Base-by-base conservation (phyloP, 306 rosid species). In the Adenanthera pavonina region DNA sequence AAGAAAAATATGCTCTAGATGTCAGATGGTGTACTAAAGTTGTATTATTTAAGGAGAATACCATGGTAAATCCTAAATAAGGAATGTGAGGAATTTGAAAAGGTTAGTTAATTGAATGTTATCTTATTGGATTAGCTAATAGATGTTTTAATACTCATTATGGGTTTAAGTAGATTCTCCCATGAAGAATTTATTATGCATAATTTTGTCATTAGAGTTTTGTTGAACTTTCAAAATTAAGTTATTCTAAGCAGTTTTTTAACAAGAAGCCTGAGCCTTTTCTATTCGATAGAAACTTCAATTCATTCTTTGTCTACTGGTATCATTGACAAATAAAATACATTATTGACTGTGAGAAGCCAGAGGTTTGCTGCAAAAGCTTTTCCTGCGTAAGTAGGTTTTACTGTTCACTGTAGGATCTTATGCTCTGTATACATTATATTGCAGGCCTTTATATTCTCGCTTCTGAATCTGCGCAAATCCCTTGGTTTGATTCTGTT, bases 401-500 rank as follows among this genome's bases (percentile, higher is more conserved):
- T 76, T 47, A 76, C 73, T 33, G 41, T 10, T 80, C 69, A 38
- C 41, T 35, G 14, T 75, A 40, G 68, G 72, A 62, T 72, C 35
- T 64, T 48, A 56, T 74, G 76, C 53, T 83, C 78, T 64, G 34
- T 72, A 78, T 53, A n/a, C 62, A 64, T 81, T 79, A 53, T 72
- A 81, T 38, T 68, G 70, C 90, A 93, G 99, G 98, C 72, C 94
- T 95, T 84, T 77, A 95, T 78, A 93, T 93, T 85, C 92, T 95
- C 76, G 92, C 98, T 85, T 89, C 99, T 43, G 98, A 93, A 83
- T 93, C 99, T 46, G 91, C 70, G 7, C 90, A 89, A 85, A 89
- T 95, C 82, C 99, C 99, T 80, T 95, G 98, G 98, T 93, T 93
- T 89, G 98, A 95, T 92, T 89, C 89, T 78, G 91, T 95, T 65